Evolutionary conservation across 1,284 basidiomycete genomes (phyloP).

Genomic region (Microbotryum lychnidis-dioicae): DNA sequence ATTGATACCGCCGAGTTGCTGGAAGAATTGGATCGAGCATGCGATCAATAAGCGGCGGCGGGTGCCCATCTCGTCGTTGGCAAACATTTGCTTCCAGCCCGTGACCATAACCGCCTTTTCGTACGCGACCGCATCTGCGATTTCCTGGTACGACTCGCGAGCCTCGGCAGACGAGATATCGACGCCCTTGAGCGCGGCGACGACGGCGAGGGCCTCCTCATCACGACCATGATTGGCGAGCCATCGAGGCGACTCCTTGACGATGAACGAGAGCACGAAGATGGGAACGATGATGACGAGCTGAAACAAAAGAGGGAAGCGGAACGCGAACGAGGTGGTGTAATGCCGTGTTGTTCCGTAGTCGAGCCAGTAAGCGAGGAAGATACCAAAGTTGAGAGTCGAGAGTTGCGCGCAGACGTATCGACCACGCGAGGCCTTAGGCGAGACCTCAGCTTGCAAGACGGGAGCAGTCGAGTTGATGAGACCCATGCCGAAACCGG

Average conservation of each 20-base stretch:
- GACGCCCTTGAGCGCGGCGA: constrained; percentile 33
- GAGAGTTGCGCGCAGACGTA: constrained; percentile 38
- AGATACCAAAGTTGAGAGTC: constrained; percentile 38
- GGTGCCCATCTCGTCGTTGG: constrained; percentile 35
- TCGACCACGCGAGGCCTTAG: constrained; percentile 36
- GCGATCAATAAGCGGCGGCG: constrained; percentile 38
- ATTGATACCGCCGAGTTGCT: constrained; percentile 39
- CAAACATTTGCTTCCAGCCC: constrained; percentile 36
- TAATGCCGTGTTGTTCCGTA: constrained; percentile 34
- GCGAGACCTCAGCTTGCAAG: constrained; percentile 37
- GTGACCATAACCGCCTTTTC: constrained; percentile 33
- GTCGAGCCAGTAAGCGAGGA: constrained; percentile 36
- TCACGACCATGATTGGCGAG: constrained; percentile 32
- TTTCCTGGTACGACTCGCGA: constrained; percentile 32
- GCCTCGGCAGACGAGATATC: constrained; percentile 25
- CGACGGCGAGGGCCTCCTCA: constrained; percentile 31
- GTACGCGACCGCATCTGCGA: constrained; percentile 33
- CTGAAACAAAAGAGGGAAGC: constrained; percentile 29
- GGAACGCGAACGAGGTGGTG: constrained; percentile 9
- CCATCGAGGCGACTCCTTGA: constrained; percentile 39
- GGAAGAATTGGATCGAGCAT: constrained; percentile 38
- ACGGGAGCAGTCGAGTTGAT: constrained; percentile 39
- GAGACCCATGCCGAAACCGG: constrained; percentile 31
- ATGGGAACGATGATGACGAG: constrained; percentile 33
- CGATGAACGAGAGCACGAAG: constrained; percentile 27